These are phyloP conservation scores for Dunaliella primolecta DNA, from an alignment of 139 green algal species.

Conservation along the genomic window DNA sequence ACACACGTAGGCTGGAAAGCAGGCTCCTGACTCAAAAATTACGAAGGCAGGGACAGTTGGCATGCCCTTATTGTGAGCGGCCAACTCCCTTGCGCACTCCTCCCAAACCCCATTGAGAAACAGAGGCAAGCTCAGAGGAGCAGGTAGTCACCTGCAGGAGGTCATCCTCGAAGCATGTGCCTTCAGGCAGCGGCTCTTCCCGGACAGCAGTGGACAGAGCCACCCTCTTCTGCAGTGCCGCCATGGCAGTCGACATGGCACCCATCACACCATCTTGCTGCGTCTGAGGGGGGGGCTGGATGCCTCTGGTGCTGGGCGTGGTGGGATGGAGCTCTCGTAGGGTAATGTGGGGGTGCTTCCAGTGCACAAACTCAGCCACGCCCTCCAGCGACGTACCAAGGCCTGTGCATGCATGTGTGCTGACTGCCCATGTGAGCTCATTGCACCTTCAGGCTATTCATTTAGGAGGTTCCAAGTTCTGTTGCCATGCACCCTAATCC, in stretches of 20 bases:
- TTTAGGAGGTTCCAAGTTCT: no score
- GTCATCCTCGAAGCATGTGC: slow-evolving; percentile 41
- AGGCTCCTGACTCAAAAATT: no score
- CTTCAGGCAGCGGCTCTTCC: slow-evolving; percentile 3
- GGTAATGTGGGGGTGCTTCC: slow-evolving; percentile 50
- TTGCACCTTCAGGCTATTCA: no score
- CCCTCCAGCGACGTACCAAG: slow-evolving; percentile 21
- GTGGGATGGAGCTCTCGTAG: slow-evolving; percentile 32
- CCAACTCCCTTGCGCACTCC: not conserved
- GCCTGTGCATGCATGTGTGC: slow-evolving; percentile 17
- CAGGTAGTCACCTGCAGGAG: slow-evolving; percentile 46
- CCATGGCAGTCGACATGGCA: not conserved
- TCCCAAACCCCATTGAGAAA: not conserved
- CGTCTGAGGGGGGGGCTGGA: not conserved
- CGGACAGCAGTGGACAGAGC: not conserved
- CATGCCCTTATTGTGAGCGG: not conserved
- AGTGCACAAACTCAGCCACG: slow-evolving; percentile 54
- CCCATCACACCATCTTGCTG: slow-evolving; percentile 2
- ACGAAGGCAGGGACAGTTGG: no score
- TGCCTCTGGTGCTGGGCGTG: not conserved
- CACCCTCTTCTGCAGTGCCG: not conserved
- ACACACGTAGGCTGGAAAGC: no score
- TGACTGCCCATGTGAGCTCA: not conserved
- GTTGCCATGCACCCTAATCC: no score
- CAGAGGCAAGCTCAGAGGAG: not conserved